These are phyloP conservation scores for Lathyrus aphaca DNA, from an alignment of 306 rosid species.

Conservation along the genomic window DNA sequence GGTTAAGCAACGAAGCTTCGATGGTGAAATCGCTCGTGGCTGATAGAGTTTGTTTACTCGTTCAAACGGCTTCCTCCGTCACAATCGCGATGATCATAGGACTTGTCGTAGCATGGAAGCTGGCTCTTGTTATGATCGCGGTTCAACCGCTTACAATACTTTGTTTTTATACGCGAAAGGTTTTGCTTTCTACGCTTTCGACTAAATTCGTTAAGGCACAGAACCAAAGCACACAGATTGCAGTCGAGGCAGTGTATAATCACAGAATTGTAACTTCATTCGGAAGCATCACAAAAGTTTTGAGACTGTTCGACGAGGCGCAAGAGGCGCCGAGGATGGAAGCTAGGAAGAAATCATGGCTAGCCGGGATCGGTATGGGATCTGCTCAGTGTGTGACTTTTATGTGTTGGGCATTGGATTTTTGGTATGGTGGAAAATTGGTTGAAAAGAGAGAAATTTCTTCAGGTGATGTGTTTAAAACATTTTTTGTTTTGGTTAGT, in stretches of 20 bases:
- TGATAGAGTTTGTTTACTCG: constrained; percentile 71
- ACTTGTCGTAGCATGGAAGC: constrained; percentile 86
- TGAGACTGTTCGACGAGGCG: constrained; percentile 71
- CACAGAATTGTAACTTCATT: constrained; percentile 86
- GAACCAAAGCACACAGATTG: constrained; percentile 84
- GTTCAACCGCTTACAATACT: constrained; percentile 85
- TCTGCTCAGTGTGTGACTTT: constrained; percentile 94
- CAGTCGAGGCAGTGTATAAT: constrained; percentile 89
- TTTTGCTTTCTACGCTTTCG: constrained; percentile 73
- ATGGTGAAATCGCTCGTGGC: constrained; percentile 94
- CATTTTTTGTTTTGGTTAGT: constrained; percentile 87
- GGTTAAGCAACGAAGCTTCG: constrained; percentile 86
- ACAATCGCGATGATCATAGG: constrained; percentile 90
- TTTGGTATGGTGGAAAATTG: constrained; percentile 93
- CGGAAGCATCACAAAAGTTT: constrained; percentile 63
- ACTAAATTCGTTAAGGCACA: constrained; percentile 77
- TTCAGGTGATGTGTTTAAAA: constrained; percentile 91
- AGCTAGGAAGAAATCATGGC: constrained; percentile 84
- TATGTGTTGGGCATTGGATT: constrained; percentile 96
- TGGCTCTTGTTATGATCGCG: constrained; percentile 88
- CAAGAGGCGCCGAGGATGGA: constrained; percentile 88
- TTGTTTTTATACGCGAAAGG: constrained; percentile 85
- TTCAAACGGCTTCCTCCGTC: constrained; percentile 87
- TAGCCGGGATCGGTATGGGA: constrained; percentile 94
- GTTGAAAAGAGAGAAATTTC: constrained; percentile 72